phyloP scores from a whole-genome alignment of 1,139 yeast genomes.

The Protomyces arabidopsidicola region DNA sequence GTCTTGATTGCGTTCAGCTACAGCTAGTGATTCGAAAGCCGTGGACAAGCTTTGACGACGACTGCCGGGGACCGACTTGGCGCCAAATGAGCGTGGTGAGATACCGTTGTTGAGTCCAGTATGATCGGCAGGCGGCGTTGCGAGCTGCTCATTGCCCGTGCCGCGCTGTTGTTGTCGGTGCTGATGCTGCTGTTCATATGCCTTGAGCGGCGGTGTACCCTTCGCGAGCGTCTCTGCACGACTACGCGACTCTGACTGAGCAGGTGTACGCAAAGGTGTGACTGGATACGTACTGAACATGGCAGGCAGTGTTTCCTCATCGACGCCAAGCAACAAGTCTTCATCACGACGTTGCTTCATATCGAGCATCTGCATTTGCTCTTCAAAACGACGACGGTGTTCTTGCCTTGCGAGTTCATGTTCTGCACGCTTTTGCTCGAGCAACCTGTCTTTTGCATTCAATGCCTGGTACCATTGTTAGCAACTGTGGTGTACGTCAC shows the following conservation, averaged over 20 bases:
- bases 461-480: neutral
- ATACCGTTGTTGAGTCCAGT: slow-evolving; percentile 30
- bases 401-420: slow-evolving; percentile 34
- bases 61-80: slow-evolving; percentile 29
- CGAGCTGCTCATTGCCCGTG: slow-evolving; percentile 32
- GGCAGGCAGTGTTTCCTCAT: slow-evolving; percentile 21
- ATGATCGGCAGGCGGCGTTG: slow-evolving; percentile 33
- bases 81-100: slow-evolving; percentile 31
- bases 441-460: slow-evolving; percentile 20
- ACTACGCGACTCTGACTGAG: slow-evolving; percentile 30
- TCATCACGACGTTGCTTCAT: slow-evolving; percentile 35
- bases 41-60: slow-evolving; percentile 30
- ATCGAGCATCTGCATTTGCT: slow-evolving; percentile 35
- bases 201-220: slow-evolving; percentile 21
- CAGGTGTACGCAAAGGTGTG: slow-evolving; percentile 32
- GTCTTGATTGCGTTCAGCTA: neutral
- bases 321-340: slow-evolving; percentile 32
- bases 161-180: slow-evolving; percentile 8
- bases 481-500: neutral
- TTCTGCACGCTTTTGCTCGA: slow-evolving; percentile 35
- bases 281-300: slow-evolving; percentile 29
- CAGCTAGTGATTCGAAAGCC: slow-evolving; percentile 2
- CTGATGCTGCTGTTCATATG: neutral
- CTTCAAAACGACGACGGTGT: slow-evolving; percentile 35
- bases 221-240: slow-evolving; percentile 25